Percentiles rank a stretch among this genome's conserved stretches.
Conservation (phyloP, 1,139 yeast genomes). For the Geotrichum europaeum region DNA sequence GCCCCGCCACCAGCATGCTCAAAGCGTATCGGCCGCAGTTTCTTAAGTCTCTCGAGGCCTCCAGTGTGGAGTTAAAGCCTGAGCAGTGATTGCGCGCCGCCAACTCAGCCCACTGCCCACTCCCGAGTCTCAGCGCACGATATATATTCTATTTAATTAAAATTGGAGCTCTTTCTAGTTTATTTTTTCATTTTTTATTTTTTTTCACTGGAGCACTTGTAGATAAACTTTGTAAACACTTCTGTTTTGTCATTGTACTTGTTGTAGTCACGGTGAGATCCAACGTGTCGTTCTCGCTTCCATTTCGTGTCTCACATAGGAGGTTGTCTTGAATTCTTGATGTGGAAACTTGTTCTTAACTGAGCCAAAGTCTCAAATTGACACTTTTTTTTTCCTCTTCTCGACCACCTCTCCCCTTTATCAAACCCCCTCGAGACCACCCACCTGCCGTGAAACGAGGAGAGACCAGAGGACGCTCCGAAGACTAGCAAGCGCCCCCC, state of each 20-base stretch:
- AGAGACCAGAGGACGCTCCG: not conserved
- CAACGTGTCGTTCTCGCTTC: not conserved
- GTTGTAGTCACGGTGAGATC: not conserved
- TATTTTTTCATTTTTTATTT: not conserved
- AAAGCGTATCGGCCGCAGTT: constrained; percentile 16
- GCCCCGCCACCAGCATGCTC: constrained; percentile 13
- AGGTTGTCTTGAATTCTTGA: not conserved
- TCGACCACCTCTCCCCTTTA: not conserved
- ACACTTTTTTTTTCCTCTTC: not conserved
- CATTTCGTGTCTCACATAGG: not conserved
- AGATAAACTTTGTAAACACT: not conserved
- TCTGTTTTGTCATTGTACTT: not conserved
- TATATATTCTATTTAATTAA: not conserved
- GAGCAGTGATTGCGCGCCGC: not conserved
- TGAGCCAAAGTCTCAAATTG: not conserved
- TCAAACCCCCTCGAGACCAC: not conserved
- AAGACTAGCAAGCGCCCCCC: not conserved
- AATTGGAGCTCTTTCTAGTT: not conserved
- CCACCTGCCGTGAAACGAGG: not conserved
- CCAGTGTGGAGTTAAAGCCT: not conserved
- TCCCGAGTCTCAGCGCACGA: not conserved
- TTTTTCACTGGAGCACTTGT: not conserved
- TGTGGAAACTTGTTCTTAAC: not conserved
- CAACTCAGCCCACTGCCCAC: not conserved
- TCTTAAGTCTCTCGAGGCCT: constrained; percentile 6